Evolutionary conservation across 192 early-diverging fungal species (phyloP).

Genomic region (Gaertneriomyces sp.): DNA sequence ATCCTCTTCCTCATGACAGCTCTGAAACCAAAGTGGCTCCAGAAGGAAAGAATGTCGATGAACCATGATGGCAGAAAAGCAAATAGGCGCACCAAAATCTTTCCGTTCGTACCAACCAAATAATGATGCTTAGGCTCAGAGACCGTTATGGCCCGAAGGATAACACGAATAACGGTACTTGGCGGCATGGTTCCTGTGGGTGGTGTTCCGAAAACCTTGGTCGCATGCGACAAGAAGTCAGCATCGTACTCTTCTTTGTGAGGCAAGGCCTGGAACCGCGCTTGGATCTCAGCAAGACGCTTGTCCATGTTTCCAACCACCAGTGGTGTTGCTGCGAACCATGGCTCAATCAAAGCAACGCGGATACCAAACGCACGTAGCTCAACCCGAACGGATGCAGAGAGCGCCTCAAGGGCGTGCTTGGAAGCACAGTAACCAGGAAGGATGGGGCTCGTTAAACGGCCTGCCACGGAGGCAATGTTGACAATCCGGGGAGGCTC

Average conservation of each 20-base stretch:
- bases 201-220: neutral
- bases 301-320: constrained; percentile 10
- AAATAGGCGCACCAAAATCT: too few species aligned
- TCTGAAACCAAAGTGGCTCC: too few species aligned
- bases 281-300: neutral
- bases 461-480: constrained; percentile 34
- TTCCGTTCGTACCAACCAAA: too few species aligned
- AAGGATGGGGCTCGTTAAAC: constrained; percentile 12
- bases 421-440: constrained; percentile 42
- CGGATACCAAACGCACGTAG: constrained; percentile 45
- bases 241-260: constrained; percentile 4
- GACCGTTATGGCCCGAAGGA: neutral
- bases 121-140: too few species aligned
- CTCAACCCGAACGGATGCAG: constrained; percentile 44
- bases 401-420: constrained; percentile 44
- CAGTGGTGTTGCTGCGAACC: constrained; percentile 25
- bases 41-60: too few species aligned
- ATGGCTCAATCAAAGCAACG: constrained; percentile 37
- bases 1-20: too few species aligned
- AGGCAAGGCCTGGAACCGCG: neutral
- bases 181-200: constrained; percentile 10
- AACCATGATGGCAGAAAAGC: too few species aligned
- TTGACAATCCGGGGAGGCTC: constrained; percentile 31
- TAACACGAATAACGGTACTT: neutral
- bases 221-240: neutral